Conservation (phyloP, 768 basidiomycete genomes). For the Russula sp. region DNA sequence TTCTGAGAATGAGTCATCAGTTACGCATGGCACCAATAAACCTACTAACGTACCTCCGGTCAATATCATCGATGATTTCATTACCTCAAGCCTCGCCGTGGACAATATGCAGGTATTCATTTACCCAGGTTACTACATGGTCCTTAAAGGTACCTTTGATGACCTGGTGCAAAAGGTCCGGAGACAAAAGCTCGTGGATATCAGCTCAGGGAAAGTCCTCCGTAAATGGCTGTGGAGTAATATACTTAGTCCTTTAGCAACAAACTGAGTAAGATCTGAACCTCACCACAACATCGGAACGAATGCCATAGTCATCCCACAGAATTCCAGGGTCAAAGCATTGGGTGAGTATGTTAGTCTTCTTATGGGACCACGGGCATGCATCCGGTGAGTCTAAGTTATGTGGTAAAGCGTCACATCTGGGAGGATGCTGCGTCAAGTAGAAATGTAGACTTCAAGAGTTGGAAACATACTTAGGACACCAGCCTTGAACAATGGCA, state of each 20-base stretch:
- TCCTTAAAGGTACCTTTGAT: too few species aligned
- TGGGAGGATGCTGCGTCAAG: too few species aligned
- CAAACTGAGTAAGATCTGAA: background rate
- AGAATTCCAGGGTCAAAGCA: too few species aligned
- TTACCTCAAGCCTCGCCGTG: background rate
- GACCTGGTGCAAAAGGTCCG: background rate
- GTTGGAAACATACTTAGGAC: background rate
- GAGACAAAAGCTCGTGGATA: background rate
- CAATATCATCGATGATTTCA: slow-evolving; percentile 10
- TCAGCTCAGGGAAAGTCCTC: background rate
- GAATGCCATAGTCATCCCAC: too few species aligned
- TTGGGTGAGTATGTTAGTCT: too few species aligned
- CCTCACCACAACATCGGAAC: background rate
- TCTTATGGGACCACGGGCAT: too few species aligned
- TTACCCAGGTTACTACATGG: too few species aligned
- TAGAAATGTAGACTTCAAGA: too few species aligned
- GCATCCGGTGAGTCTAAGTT: background rate
- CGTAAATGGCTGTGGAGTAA: background rate
- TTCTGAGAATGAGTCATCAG: background rate
- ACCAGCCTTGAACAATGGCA: background rate
- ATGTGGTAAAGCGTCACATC: background rate
- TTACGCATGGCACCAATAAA: too few species aligned
- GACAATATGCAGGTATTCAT: background rate
- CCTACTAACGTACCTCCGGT: too few species aligned
- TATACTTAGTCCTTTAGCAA: background rate